Conservation (phyloP, 2,329 filamentous ascomycete genomes). For the Elsinoe fawcettii region DNA sequence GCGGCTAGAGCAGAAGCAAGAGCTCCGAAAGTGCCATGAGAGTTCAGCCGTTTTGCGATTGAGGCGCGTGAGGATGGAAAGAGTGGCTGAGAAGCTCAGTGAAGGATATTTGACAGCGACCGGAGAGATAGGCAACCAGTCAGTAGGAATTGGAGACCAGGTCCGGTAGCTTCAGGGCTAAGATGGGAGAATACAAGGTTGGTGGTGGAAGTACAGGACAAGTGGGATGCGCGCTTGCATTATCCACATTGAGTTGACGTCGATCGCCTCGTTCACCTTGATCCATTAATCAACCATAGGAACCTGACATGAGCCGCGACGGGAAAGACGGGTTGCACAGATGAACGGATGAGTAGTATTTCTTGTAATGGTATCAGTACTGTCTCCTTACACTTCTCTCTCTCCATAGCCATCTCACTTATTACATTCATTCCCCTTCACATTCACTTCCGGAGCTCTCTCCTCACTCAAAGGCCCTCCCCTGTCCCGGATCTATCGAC, state of each 20-base stretch:
- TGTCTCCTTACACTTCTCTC: neutral
- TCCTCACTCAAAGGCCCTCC: neutral
- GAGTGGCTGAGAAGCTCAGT: neutral
- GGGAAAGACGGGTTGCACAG: neutral
- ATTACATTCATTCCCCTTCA: neutral
- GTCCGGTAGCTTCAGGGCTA: neutral
- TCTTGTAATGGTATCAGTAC: neutral
- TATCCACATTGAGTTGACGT: slow-evolving; percentile 11
- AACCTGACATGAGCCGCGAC: neutral
- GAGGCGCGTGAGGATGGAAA: neutral
- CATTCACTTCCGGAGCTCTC: neutral
- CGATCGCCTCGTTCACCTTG: neutral
- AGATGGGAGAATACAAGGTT: neutral
- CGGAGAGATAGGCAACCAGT: neutral
- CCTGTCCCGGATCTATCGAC: neutral
- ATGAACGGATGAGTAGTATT: neutral
- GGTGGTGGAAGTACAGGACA: neutral
- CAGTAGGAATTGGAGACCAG: slow-evolving; percentile 6
- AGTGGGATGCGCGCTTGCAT: slow-evolving; percentile 13
- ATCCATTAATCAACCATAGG: neutral
- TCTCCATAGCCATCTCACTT: neutral
- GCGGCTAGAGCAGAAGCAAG: neutral
- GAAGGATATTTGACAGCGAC: neutral
- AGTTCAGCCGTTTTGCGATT: slow-evolving; percentile 2
- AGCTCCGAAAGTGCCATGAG: slow-evolving; percentile 10